A percentile compares a stretch with the other conserved stretches of the same genome.
phyloP scores from a whole-genome alignment of 805 yeast genomes.

The Candida alai region DNA sequence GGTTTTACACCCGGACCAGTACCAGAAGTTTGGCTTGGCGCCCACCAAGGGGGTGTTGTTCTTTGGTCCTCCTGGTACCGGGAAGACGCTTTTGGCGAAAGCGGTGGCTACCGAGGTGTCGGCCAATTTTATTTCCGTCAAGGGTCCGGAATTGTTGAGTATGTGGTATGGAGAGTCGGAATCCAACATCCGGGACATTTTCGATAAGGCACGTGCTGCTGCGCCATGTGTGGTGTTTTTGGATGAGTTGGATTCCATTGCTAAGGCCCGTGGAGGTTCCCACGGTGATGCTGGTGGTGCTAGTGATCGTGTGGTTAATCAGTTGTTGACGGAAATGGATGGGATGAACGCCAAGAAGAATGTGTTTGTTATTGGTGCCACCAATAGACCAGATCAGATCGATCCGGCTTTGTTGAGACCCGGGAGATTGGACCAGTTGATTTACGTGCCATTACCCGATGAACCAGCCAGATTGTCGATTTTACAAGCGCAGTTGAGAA shows the following conservation, averaged over 20 bases:
- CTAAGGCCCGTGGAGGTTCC: slow-evolving; percentile 93
- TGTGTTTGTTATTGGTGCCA: slow-evolving; percentile 98
- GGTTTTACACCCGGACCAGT: slow-evolving; percentile 97
- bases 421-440: slow-evolving; percentile 97
- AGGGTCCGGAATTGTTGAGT: slow-evolving; percentile 94
- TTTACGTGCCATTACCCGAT: slow-evolving; percentile 98
- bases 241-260: slow-evolving; percentile 97
- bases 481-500: slow-evolving; percentile 92
- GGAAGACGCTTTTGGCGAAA: slow-evolving; percentile 96
- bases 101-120: slow-evolving; percentile 99
- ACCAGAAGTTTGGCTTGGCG: slow-evolving; percentile 94
- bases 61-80: slow-evolving; percentile 99
- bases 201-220: slow-evolving; percentile 98
- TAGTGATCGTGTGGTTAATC: slow-evolving; percentile 93
- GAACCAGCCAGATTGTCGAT: slow-evolving; percentile 91
- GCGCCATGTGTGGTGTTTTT: slow-evolving; percentile 99
- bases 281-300: slow-evolving; percentile 95
- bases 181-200: slow-evolving; percentile 94
- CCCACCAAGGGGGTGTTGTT: slow-evolving; percentile 98
- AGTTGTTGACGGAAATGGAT: slow-evolving; percentile 96
- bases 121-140: slow-evolving; percentile 95
- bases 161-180: slow-evolving; percentile 99
- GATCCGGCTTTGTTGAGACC: slow-evolving; percentile 99
- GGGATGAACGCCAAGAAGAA: slow-evolving; percentile 99
- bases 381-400: slow-evolving; percentile 98